phyloP scores from a whole-genome alignment of 1,284 basidiomycete genomes.

The Ustilago sp. region DNA sequence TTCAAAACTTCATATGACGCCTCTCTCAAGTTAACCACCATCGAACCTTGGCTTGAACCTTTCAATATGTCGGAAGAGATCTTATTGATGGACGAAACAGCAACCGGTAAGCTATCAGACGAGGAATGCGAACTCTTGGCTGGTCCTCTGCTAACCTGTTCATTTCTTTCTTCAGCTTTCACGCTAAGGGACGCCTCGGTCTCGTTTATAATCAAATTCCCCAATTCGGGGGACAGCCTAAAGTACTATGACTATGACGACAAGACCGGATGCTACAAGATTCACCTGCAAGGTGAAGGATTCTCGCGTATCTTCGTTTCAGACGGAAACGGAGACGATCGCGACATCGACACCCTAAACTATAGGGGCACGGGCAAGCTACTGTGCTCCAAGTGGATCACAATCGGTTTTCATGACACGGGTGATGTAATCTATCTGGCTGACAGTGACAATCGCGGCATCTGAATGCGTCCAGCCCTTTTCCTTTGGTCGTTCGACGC shows the following conservation, averaged over 20 bases:
- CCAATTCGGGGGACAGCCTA: neutral
- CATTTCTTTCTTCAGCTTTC: constrained; percentile 6
- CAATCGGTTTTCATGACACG: no score
- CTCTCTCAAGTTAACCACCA: neutral
- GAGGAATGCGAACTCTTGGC: neutral
- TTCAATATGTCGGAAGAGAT: constrained; percentile 4
- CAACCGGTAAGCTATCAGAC: neutral
- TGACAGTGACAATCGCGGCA: neutral
- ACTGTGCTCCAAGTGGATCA: constrained; percentile 17
- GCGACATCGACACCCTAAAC: constrained; percentile 18
- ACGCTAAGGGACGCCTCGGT: constrained; percentile 6
- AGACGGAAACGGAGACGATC: neutral
- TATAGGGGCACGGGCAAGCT: constrained; percentile 9
- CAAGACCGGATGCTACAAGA: constrained; percentile 24
- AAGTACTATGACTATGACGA: constrained; percentile 18
- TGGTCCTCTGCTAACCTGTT: neutral
- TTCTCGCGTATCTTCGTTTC: neutral
- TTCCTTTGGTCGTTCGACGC: no score
- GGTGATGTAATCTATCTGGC: no score
- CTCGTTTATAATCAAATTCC: constrained; percentile 4
- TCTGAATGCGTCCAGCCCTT: neutral
- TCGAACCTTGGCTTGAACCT: constrained; percentile 11
- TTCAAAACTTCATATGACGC: neutral
- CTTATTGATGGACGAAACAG: neutral
- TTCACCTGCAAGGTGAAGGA: neutral